These are phyloP conservation scores for Aspergillus sp. DNA, from an alignment of 2,329 filamentous ascomycete species.

Conservation along the genomic window DNA sequence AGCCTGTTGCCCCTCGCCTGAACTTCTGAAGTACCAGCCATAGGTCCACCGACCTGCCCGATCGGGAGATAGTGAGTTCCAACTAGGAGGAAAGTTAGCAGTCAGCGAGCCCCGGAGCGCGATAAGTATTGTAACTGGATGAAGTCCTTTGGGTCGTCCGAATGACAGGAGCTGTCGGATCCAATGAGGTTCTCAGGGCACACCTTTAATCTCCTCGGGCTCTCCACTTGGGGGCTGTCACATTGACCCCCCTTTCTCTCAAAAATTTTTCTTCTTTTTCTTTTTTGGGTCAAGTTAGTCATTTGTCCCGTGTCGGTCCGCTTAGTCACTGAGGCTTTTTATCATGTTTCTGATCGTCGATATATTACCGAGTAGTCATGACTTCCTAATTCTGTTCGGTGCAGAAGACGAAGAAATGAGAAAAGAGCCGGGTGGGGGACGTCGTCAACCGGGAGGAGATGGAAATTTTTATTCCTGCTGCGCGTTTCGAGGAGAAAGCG, in stretches of 20 bases:
- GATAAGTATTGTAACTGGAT: neutral
- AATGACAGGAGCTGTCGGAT: neutral
- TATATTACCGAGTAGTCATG: neutral
- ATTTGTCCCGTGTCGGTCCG: too few species aligned
- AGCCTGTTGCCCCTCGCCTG: neutral
- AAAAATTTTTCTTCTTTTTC: too few species aligned
- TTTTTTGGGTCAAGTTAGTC: too few species aligned
- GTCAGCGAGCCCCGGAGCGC: neutral
- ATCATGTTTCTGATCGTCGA: too few species aligned
- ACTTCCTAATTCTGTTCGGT: conserved; percentile 1
- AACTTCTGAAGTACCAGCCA: neutral
- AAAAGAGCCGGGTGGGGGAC: neutral
- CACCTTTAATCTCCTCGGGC: conserved; percentile 1
- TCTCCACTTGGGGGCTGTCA: neutral
- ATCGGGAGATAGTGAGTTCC: conserved; percentile 1
- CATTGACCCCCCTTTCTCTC: neutral
- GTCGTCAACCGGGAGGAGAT: too few species aligned
- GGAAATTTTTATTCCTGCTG: too few species aligned
- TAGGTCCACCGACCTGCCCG: neutral
- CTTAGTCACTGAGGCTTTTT: too few species aligned
- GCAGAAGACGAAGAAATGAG: neutral
- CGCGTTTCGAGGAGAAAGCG: too few species aligned
- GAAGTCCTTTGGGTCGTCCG: neutral
- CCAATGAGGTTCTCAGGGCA: conserved; percentile 1
- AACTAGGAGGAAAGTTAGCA: conserved; percentile 8